These are phyloP conservation scores for Citrullus colocynthis DNA, from an alignment of 306 rosid species.

Conservation along the genomic window DNA sequence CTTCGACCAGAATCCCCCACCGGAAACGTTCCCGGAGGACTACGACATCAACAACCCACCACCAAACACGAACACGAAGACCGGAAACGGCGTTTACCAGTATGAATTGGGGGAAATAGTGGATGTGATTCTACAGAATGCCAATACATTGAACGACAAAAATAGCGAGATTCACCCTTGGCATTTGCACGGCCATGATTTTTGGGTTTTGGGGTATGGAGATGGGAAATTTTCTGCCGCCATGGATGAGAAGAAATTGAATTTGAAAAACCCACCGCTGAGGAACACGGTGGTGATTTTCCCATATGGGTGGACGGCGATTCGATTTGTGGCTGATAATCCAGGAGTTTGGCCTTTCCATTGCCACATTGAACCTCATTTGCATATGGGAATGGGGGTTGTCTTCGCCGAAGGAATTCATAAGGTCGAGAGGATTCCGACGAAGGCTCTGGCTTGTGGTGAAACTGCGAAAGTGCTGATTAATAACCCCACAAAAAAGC, in stretches of 20 bases:
- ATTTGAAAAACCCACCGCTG: conserved; percentile 57
- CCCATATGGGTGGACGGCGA: conserved; percentile 76
- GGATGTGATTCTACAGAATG: conserved; percentile 70
- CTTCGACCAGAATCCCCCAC: conserved; percentile 27
- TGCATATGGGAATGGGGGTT: conserved; percentile 93
- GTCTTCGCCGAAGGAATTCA: conserved; percentile 47
- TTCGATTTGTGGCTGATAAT: conserved; percentile 63
- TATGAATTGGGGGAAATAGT: conserved; percentile 17
- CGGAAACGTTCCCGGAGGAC: conserved; percentile 17
- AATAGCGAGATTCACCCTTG: conserved; percentile 75
- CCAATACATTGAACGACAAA: conserved; percentile 25
- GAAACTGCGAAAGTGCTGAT: conserved; percentile 1
- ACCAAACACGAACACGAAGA: conserved; percentile 15
- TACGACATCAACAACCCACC: conserved; percentile 44
- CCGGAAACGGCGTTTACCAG: conserved; percentile 41
- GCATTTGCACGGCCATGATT: conserved; percentile 89
- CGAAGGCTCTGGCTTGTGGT: conserved; percentile 43
- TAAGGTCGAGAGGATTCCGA: conserved; percentile 23
- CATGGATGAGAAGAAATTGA: conserved; percentile 25
- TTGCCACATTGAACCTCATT: conserved; percentile 82
- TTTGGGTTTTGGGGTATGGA: conserved; percentile 81
- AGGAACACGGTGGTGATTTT: conserved; percentile 52
- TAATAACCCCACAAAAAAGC: background rate
- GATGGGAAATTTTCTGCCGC: conserved; percentile 43
- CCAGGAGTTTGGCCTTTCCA: conserved; percentile 91